Base-by-base conservation (phyloP, 495 filamentous ascomycete genomes). In the Penicillium ochrochloron region DNA sequence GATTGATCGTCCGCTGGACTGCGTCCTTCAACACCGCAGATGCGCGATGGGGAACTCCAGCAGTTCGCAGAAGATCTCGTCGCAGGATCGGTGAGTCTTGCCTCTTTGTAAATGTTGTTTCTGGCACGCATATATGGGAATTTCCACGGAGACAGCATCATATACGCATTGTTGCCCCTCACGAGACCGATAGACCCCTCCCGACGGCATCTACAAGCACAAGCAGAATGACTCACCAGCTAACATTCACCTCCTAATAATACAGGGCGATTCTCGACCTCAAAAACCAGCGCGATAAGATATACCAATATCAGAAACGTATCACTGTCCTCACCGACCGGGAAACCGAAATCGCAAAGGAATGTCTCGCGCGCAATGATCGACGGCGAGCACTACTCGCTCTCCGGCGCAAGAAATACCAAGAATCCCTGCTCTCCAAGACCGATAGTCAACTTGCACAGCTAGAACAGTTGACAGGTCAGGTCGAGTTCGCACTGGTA, bases 271-370 rank as follows among this genome's bases (percentile, higher is more conserved):
- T 98, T 75, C 89, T 97, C 62, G 93, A 98, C 79, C 88, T 99
- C 74, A 98, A 98, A 77, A 91, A 88, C 80, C 96, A 99, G 78
- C 94, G 95, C 73, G 95, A 99, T 83, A 93, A 91, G 70, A 91
- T 98, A 2, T 92, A 93, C 66, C 91, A 96, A 70, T 97, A 99
- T 78, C 93, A 96, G 75, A 88, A 89, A 63, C 90, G 91, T 66
- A 94, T 99, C 72, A 88, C 88, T 34, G 81, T 90, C 57, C 86
- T 99, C 23, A 96, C 95, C 14, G 78, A 88, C 72, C 87, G 88
- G 58, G 96, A 99, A 76, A 94, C 88, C 29, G 86, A 83, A 41
- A 89, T 93, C 66, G 95, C 95, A n/a, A 84, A 85, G 58, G 83
- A 92, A 79, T 91, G 94, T 75, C 86, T 99, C 10, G 78, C 82